phyloP scores from a whole-genome alignment of 2,329 filamentous ascomycete genomes.

The Trichophyton equinum region DNA sequence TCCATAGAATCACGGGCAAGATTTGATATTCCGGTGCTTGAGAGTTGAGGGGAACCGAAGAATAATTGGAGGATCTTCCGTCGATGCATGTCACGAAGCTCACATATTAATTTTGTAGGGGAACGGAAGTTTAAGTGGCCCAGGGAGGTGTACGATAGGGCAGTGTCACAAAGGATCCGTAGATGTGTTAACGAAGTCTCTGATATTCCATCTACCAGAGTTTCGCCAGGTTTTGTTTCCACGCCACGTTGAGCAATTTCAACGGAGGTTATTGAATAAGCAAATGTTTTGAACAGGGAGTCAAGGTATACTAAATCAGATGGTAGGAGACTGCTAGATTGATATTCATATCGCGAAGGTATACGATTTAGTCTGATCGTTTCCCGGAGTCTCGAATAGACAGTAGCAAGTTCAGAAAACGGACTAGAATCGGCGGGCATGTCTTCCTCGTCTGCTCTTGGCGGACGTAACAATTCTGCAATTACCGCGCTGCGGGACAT shows the following conservation, averaged over 20 bases:
- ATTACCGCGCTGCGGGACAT: not conserved
- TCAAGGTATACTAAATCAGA: slow-evolving; percentile 40
- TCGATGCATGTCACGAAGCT: slow-evolving; percentile 56
- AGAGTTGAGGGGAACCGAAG: slow-evolving; percentile 39
- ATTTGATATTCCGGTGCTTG: slow-evolving; percentile 19
- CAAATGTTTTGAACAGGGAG: slow-evolving; percentile 43
- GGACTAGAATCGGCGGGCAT: slow-evolving; percentile 19
- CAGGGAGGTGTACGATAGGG: slow-evolving; percentile 68
- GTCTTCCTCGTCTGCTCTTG: slow-evolving; percentile 5
- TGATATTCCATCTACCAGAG: slow-evolving; percentile 70
- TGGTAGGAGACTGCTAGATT: slow-evolving; percentile 26
- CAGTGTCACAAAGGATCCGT: slow-evolving; percentile 77
- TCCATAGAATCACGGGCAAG: slow-evolving; percentile 25
- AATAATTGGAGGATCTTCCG: slow-evolving; percentile 68
- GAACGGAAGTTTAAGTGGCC: slow-evolving; percentile 53
- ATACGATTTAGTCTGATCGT: slow-evolving; percentile 43
- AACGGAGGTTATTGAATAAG: slow-evolving; percentile 72
- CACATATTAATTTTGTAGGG: slow-evolving; percentile 49
- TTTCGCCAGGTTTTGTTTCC: slow-evolving; percentile 58
- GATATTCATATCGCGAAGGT: slow-evolving; percentile 34
- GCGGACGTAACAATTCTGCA: not conserved
- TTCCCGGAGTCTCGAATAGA: slow-evolving; percentile 45
- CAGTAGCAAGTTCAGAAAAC: slow-evolving; percentile 38
- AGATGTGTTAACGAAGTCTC: slow-evolving; percentile 76
- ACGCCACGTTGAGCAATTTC: slow-evolving; percentile 88